A percentile compares a stretch with the other conserved stretches of the same genome.
Evolutionary conservation across 2,329 filamentous ascomycete species (phyloP).

Genomic region (Colletotrichum navitas): DNA sequence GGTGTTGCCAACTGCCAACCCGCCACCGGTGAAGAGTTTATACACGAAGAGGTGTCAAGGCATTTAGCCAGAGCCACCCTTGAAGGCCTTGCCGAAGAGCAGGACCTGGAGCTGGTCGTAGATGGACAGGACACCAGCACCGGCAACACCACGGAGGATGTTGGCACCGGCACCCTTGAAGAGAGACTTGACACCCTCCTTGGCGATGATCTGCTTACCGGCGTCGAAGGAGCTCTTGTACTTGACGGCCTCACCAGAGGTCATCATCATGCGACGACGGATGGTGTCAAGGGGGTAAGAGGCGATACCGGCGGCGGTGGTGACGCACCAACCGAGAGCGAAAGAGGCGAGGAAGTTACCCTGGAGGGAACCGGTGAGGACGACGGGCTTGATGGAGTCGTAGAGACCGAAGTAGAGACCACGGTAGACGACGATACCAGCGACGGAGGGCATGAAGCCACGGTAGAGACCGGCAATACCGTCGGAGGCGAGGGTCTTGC

Average conservation of each 20-base stretch:
- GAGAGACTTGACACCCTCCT: constrained; percentile 98
- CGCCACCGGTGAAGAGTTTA: constrained; percentile 54
- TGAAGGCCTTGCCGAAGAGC: constrained; percentile 99
- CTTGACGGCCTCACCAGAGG: constrained; percentile 97
- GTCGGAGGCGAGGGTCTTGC: constrained; percentile 98
- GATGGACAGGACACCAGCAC: constrained; percentile 99
- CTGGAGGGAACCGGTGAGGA: constrained; percentile 90
- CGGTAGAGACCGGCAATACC: constrained; percentile 99
- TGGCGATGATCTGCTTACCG: constrained; percentile 94
- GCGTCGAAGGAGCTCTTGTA: constrained; percentile 98
- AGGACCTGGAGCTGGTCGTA: constrained; percentile 99
- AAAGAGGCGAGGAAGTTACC: constrained; percentile 99
- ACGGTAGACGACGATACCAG: constrained; percentile 99
- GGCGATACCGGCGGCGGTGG: constrained; percentile 99
- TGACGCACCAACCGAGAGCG: constrained; percentile 98
- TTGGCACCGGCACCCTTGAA: constrained; percentile 99
- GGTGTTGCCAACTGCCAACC: constrained; percentile 50
- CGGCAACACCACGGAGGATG: constrained; percentile 99
- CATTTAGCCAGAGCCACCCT: constrained; percentile 69
- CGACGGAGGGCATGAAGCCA: constrained; percentile 99
- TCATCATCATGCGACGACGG: constrained; percentile 99
- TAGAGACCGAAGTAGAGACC: constrained; percentile 99
- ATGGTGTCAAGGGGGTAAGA: constrained; percentile 99
- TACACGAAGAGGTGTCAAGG: constrained; percentile 54
- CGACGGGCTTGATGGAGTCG: constrained; percentile 99